phyloP scores from a whole-genome alignment of 306 rosid genomes.

The Citrullus amarus region DNA sequence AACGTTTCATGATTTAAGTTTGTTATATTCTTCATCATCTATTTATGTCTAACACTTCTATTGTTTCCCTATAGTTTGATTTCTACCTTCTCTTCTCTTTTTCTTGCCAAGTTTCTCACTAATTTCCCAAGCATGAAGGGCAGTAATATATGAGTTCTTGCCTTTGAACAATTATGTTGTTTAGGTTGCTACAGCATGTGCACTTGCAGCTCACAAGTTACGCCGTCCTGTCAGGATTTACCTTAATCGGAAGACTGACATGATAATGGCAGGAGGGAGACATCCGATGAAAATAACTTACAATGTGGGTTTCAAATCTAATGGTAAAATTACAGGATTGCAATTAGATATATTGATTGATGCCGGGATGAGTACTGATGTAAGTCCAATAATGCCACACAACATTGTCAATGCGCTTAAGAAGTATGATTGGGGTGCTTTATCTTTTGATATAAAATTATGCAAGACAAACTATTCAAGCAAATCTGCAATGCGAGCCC shows the following conservation, averaged over 20 bases:
- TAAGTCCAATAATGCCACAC: constrained; percentile 48
- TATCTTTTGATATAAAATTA: constrained; percentile 69
- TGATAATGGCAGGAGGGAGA: constrained; percentile 94
- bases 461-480: constrained; percentile 75
- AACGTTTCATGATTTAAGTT: neutral
- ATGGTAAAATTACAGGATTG: constrained; percentile 79
- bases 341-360: constrained; percentile 59
- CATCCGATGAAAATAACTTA: constrained; percentile 90
- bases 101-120: neutral
- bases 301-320: constrained; percentile 67
- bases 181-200: constrained; percentile 79
- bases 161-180: constrained; percentile 10
- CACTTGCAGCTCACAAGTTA: constrained; percentile 80
- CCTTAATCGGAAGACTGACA: constrained; percentile 74
- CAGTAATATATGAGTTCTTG: neutral
- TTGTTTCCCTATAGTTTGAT: neutral
- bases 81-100: neutral
- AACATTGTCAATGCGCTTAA: constrained; percentile 35
- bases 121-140: neutral
- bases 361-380: constrained; percentile 60
- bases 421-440: constrained; percentile 92
- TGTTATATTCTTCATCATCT: neutral
- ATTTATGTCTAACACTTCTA: neutral
- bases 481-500: constrained; percentile 87
- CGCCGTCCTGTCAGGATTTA: constrained; percentile 67